Evolutionary conservation across 768 basidiomycete genomes (phyloP).

Genomic region (Gloeopeniophorella convolvens): DNA sequence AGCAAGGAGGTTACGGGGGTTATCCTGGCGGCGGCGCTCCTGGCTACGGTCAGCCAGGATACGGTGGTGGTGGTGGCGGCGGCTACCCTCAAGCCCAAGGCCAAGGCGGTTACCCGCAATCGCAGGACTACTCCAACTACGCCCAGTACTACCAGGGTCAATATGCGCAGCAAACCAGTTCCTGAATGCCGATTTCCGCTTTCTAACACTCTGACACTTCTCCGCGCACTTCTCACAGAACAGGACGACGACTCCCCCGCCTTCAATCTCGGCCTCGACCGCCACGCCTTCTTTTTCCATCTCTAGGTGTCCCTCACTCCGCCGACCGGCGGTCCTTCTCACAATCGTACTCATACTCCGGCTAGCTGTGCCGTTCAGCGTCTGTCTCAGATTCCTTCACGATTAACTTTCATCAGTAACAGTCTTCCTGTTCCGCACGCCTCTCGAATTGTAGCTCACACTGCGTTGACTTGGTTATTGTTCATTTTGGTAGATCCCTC

Average conservation of each 20-base stretch:
- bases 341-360: slow-evolving; percentile 20
- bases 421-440: slow-evolving; percentile 17
- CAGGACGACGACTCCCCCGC: slow-evolving; percentile 20
- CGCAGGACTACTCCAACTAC: slow-evolving; percentile 77
- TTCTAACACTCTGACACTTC: slow-evolving; percentile 22
- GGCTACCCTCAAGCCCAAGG: slow-evolving; percentile 10
- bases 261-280: slow-evolving; percentile 19
- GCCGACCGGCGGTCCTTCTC: slow-evolving; percentile 13
- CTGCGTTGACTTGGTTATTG: slow-evolving; percentile 20
- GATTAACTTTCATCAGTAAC: slow-evolving; percentile 21
- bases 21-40: slow-evolving; percentile 14
- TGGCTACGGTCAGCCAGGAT: slow-evolving; percentile 19
- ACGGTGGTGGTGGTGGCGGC: too few relatives aligned
- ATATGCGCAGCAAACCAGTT: slow-evolving; percentile 69
- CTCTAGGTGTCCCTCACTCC: slow-evolving; percentile 21
- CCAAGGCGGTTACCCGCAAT: slow-evolving; percentile 28
- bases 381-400: slow-evolving; percentile 13
- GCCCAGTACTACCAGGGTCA: slow-evolving; percentile 86
- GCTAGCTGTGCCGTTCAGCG: slow-evolving; percentile 11
- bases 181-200: slow-evolving; percentile 36
- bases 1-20: slow-evolving; percentile 49
- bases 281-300: slow-evolving; percentile 4
- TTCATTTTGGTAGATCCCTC: slow-evolving; percentile 12
- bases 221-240: slow-evolving; percentile 22
- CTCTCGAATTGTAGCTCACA: slow-evolving; percentile 22